Evolutionary conservation across 179 eudicot species (phyloP).

Genomic region (Corrigiola litoralis): DNA sequence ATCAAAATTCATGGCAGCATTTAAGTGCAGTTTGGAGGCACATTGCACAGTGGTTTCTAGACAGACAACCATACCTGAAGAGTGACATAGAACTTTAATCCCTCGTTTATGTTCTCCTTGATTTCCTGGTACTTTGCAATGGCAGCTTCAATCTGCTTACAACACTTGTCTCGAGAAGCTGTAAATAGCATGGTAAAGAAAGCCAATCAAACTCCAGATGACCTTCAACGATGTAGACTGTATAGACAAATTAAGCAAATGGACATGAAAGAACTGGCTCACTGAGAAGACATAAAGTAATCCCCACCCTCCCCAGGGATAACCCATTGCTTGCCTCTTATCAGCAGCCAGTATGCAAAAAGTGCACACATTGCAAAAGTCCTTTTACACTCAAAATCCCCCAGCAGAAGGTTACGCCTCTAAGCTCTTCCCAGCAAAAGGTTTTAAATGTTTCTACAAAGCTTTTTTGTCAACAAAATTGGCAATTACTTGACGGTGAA

Average conservation of each 20-base stretch:
- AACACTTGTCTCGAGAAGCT: constrained; percentile 83
- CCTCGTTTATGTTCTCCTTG: constrained; percentile 90
- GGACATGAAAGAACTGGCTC: background rate
- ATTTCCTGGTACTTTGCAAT: constrained; percentile 83
- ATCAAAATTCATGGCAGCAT: too few species aligned
- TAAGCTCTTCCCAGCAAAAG: too few species aligned
- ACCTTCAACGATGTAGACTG: background rate
- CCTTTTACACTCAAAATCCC: too few species aligned
- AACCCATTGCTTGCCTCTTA: too few species aligned
- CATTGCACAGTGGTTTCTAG: background rate
- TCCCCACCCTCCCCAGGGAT: too few species aligned
- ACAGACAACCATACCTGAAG: constrained; percentile 59
- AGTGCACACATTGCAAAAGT: too few species aligned
- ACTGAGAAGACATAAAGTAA: too few species aligned
- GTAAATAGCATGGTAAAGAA: constrained; percentile 13
- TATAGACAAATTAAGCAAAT: background rate
- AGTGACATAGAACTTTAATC: constrained; percentile 92
- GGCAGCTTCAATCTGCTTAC: constrained; percentile 93
- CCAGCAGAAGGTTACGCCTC: too few species aligned
- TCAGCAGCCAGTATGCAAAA: too few species aligned
- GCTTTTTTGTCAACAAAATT: too few species aligned
- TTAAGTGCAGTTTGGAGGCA: background rate
- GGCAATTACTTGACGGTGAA: too few species aligned
- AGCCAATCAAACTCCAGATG: background rate
- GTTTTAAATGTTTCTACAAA: too few species aligned